Conservation (phyloP, 306 rosid species). For the Prunus mongolica region DNA sequence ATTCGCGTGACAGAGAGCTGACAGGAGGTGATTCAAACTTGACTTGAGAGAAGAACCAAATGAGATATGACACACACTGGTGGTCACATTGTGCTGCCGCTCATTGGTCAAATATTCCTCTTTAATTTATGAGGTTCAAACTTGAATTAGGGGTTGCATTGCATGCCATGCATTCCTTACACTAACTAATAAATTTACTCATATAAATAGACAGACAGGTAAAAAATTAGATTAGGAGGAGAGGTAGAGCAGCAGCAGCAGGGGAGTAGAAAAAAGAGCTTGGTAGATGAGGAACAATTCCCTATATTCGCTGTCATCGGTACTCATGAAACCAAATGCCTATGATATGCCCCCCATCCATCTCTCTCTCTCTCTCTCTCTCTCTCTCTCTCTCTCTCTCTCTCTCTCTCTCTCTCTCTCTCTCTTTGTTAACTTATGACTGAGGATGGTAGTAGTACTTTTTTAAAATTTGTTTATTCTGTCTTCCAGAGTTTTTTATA, state of each 20-base stretch:
- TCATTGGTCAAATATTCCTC: too few relatives aligned
- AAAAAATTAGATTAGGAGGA: neutral
- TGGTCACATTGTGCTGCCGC: too few relatives aligned
- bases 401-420: too few relatives aligned
- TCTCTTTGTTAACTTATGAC: neutral
- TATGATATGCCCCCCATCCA: neutral
- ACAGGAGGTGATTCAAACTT: too few relatives aligned
- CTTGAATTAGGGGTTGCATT: too few relatives aligned
- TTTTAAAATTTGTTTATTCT: neutral
- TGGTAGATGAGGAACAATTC: conserved; percentile 37
- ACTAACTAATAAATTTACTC: too few relatives aligned
- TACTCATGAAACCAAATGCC: conserved; percentile 43
- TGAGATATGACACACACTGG: too few relatives aligned
- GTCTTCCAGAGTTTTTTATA: neutral
- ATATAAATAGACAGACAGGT: neutral
- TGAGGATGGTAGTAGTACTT: neutral
- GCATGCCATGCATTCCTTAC: too few relatives aligned
- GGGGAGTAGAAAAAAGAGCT: conserved; percentile 25
- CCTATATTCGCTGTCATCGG: conserved; percentile 66
- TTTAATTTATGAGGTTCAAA: too few relatives aligned
- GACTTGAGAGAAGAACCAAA: too few relatives aligned
- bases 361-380: neutral
- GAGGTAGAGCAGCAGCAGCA: neutral
- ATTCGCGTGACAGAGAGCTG: too few relatives aligned
- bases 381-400: neutral